Conservation (phyloP, 768 basidiomycete species). For the Russula sp. region DNA sequence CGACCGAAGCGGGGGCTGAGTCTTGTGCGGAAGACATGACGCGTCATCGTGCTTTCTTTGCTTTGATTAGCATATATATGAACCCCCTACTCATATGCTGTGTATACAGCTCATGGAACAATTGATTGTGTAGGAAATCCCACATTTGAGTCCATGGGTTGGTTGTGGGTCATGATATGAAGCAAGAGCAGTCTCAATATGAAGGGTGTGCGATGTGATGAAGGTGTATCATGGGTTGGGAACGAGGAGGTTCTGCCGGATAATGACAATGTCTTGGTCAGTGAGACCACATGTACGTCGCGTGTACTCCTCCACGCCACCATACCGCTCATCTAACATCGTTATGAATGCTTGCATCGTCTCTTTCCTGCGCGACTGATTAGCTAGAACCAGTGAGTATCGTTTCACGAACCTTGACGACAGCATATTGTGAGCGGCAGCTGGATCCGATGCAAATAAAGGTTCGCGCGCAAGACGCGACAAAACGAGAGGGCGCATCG, state of each 20-base stretch:
- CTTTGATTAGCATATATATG: not conserved
- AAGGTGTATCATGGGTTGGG: not conserved
- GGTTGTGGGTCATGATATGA: not conserved
- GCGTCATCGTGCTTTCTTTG: not conserved
- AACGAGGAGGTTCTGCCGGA: conserved; percentile 52
- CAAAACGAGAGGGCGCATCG: conserved; percentile 65
- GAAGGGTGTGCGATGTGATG: not conserved
- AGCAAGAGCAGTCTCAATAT: not conserved
- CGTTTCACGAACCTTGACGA: conserved; percentile 55
- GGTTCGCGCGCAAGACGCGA: conserved; percentile 63
- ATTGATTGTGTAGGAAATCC: not conserved
- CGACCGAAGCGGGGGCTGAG: conserved; percentile 21
- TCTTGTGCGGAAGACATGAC: conserved; percentile 20
- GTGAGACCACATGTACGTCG: conserved; percentile 50
- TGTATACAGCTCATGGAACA: not conserved
- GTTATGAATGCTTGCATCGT: conserved; percentile 71
- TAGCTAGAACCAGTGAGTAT: not conserved
- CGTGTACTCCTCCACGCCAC: conserved; percentile 60
- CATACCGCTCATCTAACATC: conserved; percentile 57
- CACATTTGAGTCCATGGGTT: not conserved
- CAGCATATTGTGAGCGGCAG: conserved; percentile 80
- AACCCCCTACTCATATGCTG: not conserved
- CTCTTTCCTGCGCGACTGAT: conserved; percentile 43
- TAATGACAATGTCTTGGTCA: conserved; percentile 54
- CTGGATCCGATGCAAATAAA: conserved; percentile 62